A percentile compares a stretch with the other conserved stretches of the same genome.
These are phyloP conservation scores for Wallemia hederae DNA, from an alignment of 1,284 basidiomycete genomes.

Conservation along the genomic window DNA sequence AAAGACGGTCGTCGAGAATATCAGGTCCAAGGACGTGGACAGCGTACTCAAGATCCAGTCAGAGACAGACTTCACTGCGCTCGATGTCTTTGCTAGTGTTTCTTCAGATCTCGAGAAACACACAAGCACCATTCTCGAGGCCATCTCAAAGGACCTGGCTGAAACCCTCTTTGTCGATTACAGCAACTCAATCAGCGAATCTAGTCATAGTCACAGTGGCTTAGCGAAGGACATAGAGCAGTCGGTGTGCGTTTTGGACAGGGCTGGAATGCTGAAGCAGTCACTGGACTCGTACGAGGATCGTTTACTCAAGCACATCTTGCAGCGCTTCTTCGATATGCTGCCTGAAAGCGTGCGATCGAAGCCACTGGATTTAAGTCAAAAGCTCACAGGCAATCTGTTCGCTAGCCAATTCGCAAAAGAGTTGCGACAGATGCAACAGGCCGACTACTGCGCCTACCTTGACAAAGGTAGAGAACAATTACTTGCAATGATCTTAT, in stretches of 20 bases:
- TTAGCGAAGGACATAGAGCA: background rate
- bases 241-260: background rate
- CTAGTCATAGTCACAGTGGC: background rate
- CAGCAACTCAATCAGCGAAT: background rate
- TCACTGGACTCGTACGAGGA: background rate
- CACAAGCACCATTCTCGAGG: background rate
- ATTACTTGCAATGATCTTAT: background rate
- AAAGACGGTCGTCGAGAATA: constrained; percentile 34
- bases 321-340: background rate
- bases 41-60: background rate
- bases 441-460: background rate
- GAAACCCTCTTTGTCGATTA: background rate
- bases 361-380: background rate
- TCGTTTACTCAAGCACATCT: background rate
- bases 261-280: background rate
- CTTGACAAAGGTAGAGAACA: background rate
- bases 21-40: constrained; percentile 34
- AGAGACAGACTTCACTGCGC: background rate
- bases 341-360: background rate
- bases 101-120: background rate
- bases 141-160: background rate
- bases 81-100: background rate
- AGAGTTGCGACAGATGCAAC: background rate
- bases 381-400: background rate
- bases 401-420: background rate